Evolutionary conservation across 192 early-diverging fungal species (phyloP), one percentile per base, ranked within the genome.

Genomic region (Gamsiella multidivaricata): DNA sequence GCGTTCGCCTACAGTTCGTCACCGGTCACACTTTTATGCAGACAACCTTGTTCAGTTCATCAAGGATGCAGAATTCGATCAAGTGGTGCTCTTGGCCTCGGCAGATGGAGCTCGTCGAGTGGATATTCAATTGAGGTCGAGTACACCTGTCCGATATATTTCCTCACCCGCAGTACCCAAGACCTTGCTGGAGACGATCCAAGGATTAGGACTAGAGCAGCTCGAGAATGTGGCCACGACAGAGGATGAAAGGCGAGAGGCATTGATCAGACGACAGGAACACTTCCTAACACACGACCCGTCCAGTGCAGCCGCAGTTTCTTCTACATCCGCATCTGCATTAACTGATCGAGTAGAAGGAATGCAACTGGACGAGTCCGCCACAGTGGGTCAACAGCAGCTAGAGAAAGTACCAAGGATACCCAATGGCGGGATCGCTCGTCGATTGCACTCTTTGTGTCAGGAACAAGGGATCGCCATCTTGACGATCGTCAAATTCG

Each of bases 31-130:
- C 33, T 52, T 57, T 42, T 85, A 88, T 65, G 82, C 83, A 3
- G 79, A 75, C 20, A 87, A 88, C 42, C 32, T 92, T 15, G 37
- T 85, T 1, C 70, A 83, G 22, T 94, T 91, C 67, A 88, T 91
- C 41, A 54, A 71, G 26, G 57, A 69, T 0, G 69, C 69, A 26
- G 64, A 74, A 17, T 91, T 94, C 62, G 70, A 54, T n/a, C 76
- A 82, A 11, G 86, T 91, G 2, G 69, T 92, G 3, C 46, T 91
- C 2, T 67, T 94, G 45, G 80, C 92, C 4, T 92, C 88, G 57
- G 84, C 88, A 15, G 92, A 94, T 71, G 92, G 91, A 2, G 78
- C 86, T 28, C 74, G 87, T 25, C 78, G 91, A 6, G 67, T 82
- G 3, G 92, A 94, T 70, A 70, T 64, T 10, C 86, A 92, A 61